Percentiles rank a stretch among this genome's conserved stretches.
These are phyloP conservation scores for Sclerotinia minor DNA, from an alignment of 2,329 filamentous ascomycete genomes.

Conservation along the genomic window DNA sequence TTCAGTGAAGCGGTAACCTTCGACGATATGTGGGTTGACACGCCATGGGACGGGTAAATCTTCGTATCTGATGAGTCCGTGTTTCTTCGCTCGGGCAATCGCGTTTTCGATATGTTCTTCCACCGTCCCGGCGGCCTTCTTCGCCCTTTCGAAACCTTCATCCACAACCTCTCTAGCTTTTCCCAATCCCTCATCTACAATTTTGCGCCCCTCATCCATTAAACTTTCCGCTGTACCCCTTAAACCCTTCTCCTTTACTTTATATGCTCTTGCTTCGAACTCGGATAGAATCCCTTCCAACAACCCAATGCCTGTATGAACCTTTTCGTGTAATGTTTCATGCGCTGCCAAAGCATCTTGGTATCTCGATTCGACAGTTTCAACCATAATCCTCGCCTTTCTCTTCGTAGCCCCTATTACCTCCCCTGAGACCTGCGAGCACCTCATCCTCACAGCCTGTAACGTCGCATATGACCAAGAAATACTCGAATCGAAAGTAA, in stretches of 20 bases:
- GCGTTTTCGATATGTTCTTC: slow-evolving; percentile 84
- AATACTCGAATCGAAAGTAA: slow-evolving; percentile 80
- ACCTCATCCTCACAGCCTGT: slow-evolving; percentile 82
- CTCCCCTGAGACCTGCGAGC: slow-evolving; percentile 86
- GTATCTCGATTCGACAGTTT: slow-evolving; percentile 85
- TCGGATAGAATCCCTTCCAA: slow-evolving; percentile 84
- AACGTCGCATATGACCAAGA: slow-evolving; percentile 83
- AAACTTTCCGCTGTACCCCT: slow-evolving; percentile 70
- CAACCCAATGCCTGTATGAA: slow-evolving; percentile 79
- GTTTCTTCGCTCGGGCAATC: slow-evolving; percentile 70
- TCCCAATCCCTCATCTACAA: slow-evolving; percentile 76
- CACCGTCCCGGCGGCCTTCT: slow-evolving; percentile 75
- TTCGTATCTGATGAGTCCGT: slow-evolving; percentile 83
- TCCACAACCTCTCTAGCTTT: slow-evolving; percentile 75
- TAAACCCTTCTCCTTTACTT: slow-evolving; percentile 74
- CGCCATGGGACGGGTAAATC: slow-evolving; percentile 91
- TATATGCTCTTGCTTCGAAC: slow-evolving; percentile 78
- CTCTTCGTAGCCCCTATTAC: slow-evolving; percentile 83
- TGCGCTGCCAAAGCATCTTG: slow-evolving; percentile 81
- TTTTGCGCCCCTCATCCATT: slow-evolving; percentile 75
- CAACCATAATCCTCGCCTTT: slow-evolving; percentile 83
- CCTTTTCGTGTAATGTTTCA: slow-evolving; percentile 88
- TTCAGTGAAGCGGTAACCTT: slow-evolving; percentile 91
- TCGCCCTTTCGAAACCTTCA: slow-evolving; percentile 79
- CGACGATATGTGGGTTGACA: slow-evolving; percentile 89